Conservation (phyloP, 768 basidiomycete genomes). For the Leucogyrophana mollusca region DNA sequence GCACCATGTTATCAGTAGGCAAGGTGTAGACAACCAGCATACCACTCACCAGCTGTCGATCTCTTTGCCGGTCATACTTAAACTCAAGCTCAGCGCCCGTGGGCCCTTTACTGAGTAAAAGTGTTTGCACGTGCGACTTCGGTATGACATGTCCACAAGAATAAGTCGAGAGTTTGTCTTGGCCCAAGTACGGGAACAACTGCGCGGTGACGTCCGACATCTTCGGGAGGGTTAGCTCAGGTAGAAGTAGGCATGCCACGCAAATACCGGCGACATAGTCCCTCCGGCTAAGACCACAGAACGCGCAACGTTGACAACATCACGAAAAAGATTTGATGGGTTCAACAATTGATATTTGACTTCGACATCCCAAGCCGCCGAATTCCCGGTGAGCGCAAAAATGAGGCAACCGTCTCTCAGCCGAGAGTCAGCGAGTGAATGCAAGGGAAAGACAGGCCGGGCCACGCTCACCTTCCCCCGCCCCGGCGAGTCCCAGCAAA, state of each 20-base stretch:
- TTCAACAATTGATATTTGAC: constrained; percentile 93
- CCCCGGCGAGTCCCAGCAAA: constrained; percentile 70
- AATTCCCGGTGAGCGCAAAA: constrained; percentile 43
- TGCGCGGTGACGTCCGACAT: constrained; percentile 85
- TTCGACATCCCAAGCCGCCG: constrained; percentile 48
- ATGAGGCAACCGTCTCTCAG: constrained; percentile 74
- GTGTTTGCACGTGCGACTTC: constrained; percentile 66
- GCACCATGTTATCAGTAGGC: constrained; percentile 3
- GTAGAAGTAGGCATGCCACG: constrained; percentile 1
- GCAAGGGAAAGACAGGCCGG: not conserved
- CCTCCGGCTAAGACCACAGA: constrained; percentile 93
- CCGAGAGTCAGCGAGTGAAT: not conserved
- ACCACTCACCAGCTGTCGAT: constrained; percentile 57
- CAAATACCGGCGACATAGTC: constrained; percentile 93
- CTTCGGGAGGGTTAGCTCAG: constrained; percentile 37
- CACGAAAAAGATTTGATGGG: constrained; percentile 81
- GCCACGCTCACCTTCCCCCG: constrained; percentile 59
- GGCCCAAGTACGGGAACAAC: constrained; percentile 66
- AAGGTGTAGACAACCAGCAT: not conserved
- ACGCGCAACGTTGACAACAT: constrained; percentile 79
- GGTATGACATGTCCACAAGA: constrained; percentile 95
- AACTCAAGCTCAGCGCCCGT: constrained; percentile 74
- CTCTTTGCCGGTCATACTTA: constrained; percentile 72
- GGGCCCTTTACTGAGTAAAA: constrained; percentile 76
- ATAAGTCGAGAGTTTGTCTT: constrained; percentile 69